phyloP scores from a whole-genome alignment of 495 filamentous ascomycete genomes.

The Hypoxylon cercidicola region DNA sequence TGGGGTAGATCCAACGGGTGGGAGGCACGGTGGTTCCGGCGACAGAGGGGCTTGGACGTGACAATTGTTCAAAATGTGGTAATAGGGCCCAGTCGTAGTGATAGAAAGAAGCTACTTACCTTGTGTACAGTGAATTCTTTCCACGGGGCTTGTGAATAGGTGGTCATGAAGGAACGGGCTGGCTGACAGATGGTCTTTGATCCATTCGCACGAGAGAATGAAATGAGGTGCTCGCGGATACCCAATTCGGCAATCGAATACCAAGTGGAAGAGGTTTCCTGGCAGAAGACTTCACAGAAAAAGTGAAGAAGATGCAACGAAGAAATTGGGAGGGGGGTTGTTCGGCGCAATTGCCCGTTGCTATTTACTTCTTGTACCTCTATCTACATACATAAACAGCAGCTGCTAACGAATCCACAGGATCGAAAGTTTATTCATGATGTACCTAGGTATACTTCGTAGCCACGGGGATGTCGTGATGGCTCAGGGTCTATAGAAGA shows the following conservation, averaged over 20 bases:
- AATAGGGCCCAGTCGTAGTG: not conserved
- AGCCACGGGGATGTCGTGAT: too few relatives aligned
- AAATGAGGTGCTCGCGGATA: not conserved
- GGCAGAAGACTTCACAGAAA: not conserved
- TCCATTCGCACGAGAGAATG: not conserved
- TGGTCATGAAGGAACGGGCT: conserved; percentile 20
- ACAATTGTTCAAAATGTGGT: not conserved
- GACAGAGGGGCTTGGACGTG: not conserved
- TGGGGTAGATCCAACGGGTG: not conserved
- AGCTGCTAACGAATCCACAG: too few relatives aligned
- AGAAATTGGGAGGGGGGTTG: not conserved
- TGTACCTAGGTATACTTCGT: too few relatives aligned
- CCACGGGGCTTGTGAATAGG: not conserved
- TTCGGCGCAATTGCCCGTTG: not conserved
- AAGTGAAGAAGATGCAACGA: not conserved
- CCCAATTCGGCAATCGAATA: not conserved
- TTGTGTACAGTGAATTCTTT: conserved; percentile 16
- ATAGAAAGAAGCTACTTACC: conserved; percentile 22
- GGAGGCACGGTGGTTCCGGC: not conserved
- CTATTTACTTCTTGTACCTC: not conserved
- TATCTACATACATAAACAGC: too few relatives aligned
- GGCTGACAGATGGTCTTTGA: not conserved
- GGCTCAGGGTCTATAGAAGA: too few relatives aligned
- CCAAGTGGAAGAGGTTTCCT: not conserved
- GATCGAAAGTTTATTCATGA: too few relatives aligned